These are phyloP conservation scores for Malus fusca DNA, from an alignment of 306 rosid species.

Conservation along the genomic window DNA sequence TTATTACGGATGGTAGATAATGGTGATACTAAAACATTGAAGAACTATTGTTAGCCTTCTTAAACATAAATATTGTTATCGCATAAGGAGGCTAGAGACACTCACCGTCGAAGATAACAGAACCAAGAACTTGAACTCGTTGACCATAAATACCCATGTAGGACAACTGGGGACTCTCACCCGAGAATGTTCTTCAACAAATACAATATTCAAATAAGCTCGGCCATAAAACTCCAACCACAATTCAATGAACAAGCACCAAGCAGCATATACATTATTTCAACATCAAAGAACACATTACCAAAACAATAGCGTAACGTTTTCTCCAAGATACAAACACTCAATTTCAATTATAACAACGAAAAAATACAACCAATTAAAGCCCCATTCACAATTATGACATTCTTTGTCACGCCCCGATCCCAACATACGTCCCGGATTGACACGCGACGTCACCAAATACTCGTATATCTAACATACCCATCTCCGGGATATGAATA, in stretches of 20 bases:
- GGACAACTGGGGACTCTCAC: conserved; percentile 36
- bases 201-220: background rate
- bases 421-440: too few species aligned
- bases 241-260: background rate
- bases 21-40: background rate
- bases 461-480: too few species aligned
- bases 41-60: background rate
- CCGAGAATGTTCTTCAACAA: conserved; percentile 37
- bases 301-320: background rate
- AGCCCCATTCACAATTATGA: background rate
- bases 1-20: background rate
- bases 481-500: too few species aligned
- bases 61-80: background rate
- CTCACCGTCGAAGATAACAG: too few species aligned
- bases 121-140: too few species aligned
- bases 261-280: background rate
- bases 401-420: too few species aligned
- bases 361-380: background rate
- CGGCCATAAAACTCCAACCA: background rate
- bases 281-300: background rate
- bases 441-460: too few species aligned
- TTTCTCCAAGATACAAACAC: background rate
- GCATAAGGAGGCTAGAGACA: too few species aligned
- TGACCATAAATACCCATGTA: conserved; percentile 38
- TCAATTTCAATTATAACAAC: background rate